phyloP scores from a whole-genome alignment of 2,329 filamentous ascomycete genomes.

The Pseudocercospora vitis region DNA sequence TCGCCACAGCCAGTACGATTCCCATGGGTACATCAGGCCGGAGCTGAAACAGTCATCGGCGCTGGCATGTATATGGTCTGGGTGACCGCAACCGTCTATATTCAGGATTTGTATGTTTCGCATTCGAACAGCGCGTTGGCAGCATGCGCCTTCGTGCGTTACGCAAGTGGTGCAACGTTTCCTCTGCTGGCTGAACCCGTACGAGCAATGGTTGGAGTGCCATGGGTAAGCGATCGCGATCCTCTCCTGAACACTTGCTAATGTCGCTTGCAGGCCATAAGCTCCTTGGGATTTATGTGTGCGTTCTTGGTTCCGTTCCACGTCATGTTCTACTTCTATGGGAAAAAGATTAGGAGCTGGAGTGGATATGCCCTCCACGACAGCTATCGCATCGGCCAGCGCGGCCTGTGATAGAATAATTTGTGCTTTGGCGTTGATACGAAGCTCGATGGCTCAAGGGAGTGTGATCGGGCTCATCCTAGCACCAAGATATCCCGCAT shows the following conservation, averaged over 20 bases:
- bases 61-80: conserved; percentile 23
- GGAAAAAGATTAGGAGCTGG: conserved; percentile 16
- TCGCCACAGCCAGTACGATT: neutral
- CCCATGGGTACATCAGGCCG: conserved; percentile 4
- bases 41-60: conserved; percentile 13
- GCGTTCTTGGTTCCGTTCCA: conserved; percentile 14
- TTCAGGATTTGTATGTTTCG: conserved; percentile 19
- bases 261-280: conserved; percentile 5
- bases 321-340: conserved; percentile 21
- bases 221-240: conserved; percentile 11
- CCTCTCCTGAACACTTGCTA: neutral
- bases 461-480: too few relatives aligned
- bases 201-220: conserved; percentile 13
- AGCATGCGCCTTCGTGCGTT: conserved; percentile 19
- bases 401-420: neutral
- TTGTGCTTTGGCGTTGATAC: neutral
- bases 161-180: conserved; percentile 13
- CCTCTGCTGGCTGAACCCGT: conserved; percentile 14
- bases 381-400: conserved; percentile 1
- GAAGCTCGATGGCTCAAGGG: neutral
- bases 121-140: conserved; percentile 20
- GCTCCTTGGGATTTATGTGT: conserved; percentile 11
- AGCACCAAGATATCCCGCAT: too few relatives aligned
- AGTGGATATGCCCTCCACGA: conserved; percentile 19
- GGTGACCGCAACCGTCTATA: conserved; percentile 18